A percentile compares a stretch with the other conserved stretches of the same genome.
Conservation (phyloP, 73 alveolate genomes). For the Paramecium pentaurelia region DNA sequence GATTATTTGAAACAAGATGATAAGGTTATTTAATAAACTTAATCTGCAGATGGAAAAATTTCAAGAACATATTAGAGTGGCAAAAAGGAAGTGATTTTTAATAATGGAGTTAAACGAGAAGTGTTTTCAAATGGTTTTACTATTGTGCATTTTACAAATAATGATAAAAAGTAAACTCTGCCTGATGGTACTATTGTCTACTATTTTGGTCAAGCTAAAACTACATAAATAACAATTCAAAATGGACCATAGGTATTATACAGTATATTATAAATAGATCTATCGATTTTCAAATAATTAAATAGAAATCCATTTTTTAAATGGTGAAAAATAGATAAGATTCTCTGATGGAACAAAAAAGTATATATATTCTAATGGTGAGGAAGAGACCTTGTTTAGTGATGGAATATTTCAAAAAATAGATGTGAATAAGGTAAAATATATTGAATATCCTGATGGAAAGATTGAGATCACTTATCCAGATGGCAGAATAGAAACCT, state of each 20-base stretch:
- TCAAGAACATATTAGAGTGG: constrained; percentile 82
- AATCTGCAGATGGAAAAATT: constrained; percentile 64
- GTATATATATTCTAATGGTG: constrained; percentile 83
- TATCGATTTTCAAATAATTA: constrained; percentile 84
- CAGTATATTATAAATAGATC: constrained; percentile 43
- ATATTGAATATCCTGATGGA: constrained; percentile 57
- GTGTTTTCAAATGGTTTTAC: constrained; percentile 92
- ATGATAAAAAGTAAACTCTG: constrained; percentile 83
- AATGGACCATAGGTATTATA: constrained; percentile 83
- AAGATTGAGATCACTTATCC: constrained; percentile 26
- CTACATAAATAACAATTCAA: constrained; percentile 91
- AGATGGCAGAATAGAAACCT: background rate
- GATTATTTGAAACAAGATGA: constrained; percentile 1
- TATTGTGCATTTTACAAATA: constrained; percentile 89
- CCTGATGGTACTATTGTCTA: constrained; percentile 94
- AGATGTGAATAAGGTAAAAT: constrained; percentile 31
- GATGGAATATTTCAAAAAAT: constrained; percentile 44
- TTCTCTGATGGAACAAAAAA: constrained; percentile 90
- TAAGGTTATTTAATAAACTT: constrained; percentile 38
- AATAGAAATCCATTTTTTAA: constrained; percentile 94
- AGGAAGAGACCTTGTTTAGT: constrained; percentile 74
- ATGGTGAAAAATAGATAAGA: constrained; percentile 90
- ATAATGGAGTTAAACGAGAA: constrained; percentile 95
- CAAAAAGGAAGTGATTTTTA: constrained; percentile 85
- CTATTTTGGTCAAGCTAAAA: constrained; percentile 91